Percentiles rank a stretch among this genome's conserved stretches.
Conservation (phyloP, 129 eudicot genomes). For the Helichrysum umbraculigerum region DNA sequence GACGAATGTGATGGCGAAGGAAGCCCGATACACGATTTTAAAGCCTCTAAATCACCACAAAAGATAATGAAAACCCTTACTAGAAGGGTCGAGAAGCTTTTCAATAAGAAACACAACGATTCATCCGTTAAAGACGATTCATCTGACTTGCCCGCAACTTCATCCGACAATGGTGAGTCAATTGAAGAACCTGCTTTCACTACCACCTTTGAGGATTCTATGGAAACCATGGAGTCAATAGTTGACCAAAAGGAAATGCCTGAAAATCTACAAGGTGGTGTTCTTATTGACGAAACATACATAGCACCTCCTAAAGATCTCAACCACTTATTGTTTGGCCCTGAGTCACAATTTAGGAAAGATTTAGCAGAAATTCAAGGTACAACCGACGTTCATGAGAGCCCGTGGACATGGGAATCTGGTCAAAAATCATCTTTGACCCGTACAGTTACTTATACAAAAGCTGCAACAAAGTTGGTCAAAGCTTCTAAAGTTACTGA, state of each 20-base stretch:
- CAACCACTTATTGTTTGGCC: slow-evolving; percentile 59
- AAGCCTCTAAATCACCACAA: slow-evolving; percentile 35
- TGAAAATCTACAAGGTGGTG: slow-evolving; percentile 65
- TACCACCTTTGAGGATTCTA: slow-evolving; percentile 57
- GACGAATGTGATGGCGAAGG: slow-evolving; percentile 37
- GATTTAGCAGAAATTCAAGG: slow-evolving; percentile 65
- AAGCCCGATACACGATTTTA: slow-evolving; percentile 28
- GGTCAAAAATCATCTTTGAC: slow-evolving; percentile 46
- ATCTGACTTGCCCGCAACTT: slow-evolving; percentile 50
- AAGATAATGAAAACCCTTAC: slow-evolving; percentile 61
- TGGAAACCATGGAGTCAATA: slow-evolving; percentile 57
- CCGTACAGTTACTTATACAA: slow-evolving; percentile 62
- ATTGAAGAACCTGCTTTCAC: slow-evolving; percentile 38
- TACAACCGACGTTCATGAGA: slow-evolving; percentile 66
- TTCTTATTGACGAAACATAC: slow-evolving; percentile 76
- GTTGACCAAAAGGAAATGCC: slow-evolving; percentile 57
- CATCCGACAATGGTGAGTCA: slow-evolving; percentile 67
- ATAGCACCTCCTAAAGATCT: slow-evolving; percentile 60
- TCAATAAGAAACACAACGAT: slow-evolving; percentile 52
- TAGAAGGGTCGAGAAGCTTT: slow-evolving; percentile 60
- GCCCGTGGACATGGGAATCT: slow-evolving; percentile 69
- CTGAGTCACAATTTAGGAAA: slow-evolving; percentile 61
- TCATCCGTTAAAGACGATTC: slow-evolving; percentile 44
- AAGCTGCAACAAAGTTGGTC: slow-evolving; percentile 68
- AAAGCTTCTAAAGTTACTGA: slow-evolving; percentile 86